Conservation (phyloP, 139 green algal species). For the Coccomyxa sp. region DNA sequence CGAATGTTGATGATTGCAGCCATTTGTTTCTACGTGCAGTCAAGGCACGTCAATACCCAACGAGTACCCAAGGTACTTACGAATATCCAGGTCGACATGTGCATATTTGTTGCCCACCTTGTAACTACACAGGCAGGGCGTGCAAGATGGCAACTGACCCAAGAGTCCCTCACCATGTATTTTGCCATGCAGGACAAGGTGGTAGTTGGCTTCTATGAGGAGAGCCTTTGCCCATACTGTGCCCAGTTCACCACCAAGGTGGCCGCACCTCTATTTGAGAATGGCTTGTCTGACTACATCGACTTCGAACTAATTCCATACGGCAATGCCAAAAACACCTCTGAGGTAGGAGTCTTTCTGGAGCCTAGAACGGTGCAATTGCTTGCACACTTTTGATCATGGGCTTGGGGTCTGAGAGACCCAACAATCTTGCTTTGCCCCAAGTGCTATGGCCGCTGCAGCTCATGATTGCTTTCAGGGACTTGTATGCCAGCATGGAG, state of each 20-base stretch:
- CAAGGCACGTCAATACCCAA: neutral
- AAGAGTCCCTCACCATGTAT: too few relatives aligned
- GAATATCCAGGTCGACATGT: neutral
- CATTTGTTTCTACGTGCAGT: neutral
- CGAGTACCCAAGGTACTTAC: neutral
- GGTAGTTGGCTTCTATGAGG: slow-evolving; percentile 11
- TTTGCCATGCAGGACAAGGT: neutral
- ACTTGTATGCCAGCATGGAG: slow-evolving; percentile 24
- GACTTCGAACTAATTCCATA: slow-evolving; percentile 11
- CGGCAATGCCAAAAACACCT: slow-evolving; percentile 10
- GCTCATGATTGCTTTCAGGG: neutral
- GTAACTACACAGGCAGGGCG: neutral
- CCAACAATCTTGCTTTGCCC: neutral
- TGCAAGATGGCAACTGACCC: neutral
- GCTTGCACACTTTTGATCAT: neutral
- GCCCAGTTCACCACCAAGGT: neutral
- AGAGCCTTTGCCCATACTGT: slow-evolving; percentile 21
- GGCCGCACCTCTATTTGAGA: slow-evolving; percentile 5
- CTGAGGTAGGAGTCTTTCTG: neutral
- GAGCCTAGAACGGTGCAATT: neutral
- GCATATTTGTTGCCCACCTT: neutral
- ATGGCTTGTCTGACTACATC: slow-evolving; percentile 7
- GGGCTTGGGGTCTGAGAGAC: neutral
- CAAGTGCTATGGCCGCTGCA: neutral
- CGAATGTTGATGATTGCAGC: neutral